Percentiles rank a stretch among this genome's conserved stretches.
These are phyloP conservation scores for Iberis pinnata DNA, from an alignment of 345 rosid species.

Conservation along the genomic window DNA sequence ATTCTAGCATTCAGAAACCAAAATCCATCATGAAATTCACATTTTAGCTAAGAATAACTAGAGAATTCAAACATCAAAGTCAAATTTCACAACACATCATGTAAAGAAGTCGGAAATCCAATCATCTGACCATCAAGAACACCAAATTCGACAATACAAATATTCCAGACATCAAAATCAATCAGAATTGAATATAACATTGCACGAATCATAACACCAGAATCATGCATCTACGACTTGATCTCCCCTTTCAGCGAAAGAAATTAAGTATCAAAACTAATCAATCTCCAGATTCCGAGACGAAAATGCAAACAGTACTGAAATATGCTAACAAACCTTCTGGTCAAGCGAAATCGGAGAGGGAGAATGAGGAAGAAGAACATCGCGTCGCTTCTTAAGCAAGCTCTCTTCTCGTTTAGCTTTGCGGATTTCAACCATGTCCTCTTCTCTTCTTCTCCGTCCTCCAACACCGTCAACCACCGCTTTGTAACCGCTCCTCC, in stretches of 20 bases:
- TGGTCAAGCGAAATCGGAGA: slow-evolving; percentile 23
- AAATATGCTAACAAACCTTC: slow-evolving; percentile 16
- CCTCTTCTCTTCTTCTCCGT: slow-evolving; percentile 31
- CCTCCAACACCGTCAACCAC: slow-evolving; percentile 26
- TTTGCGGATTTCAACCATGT: slow-evolving; percentile 31
- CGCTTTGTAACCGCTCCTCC: slow-evolving; percentile 32
- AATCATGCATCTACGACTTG: slow-evolving; percentile 14
- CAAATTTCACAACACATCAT: slow-evolving; percentile 9
- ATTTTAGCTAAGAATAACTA: background rate
- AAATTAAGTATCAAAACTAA: background rate
- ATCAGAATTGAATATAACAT: slow-evolving; percentile 12
- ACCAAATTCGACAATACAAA: slow-evolving; percentile 2
- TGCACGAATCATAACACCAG: background rate
- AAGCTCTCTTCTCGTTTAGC: slow-evolving; percentile 31
- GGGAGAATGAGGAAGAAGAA: slow-evolving; percentile 21
- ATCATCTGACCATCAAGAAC: no score
- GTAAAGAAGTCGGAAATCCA: no score
- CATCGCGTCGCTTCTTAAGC: slow-evolving; percentile 32
- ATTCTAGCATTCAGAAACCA: slow-evolving; percentile 6
- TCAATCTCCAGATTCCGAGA: slow-evolving; percentile 11
- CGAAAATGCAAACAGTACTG: background rate
- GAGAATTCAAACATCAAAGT: slow-evolving; percentile 7
- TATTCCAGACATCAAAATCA: slow-evolving; percentile 6
- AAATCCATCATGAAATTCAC: slow-evolving; percentile 4
- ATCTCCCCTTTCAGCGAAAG: background rate